phyloP scores from a whole-genome alignment of 73 alveolate genomes.

The Paramecium bursaria region DNA sequence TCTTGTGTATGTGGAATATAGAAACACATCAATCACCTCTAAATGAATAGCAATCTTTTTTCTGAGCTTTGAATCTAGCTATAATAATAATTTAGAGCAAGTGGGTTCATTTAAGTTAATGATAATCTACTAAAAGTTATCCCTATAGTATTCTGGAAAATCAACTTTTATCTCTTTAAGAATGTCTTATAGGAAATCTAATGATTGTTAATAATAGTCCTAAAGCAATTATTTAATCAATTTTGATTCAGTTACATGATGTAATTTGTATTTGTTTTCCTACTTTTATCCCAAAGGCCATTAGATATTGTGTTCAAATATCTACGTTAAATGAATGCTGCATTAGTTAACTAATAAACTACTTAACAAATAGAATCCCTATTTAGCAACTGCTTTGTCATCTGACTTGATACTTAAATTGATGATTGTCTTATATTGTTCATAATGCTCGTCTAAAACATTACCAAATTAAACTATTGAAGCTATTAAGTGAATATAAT shows the following conservation, averaged over 20 bases:
- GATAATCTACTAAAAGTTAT: neutral
- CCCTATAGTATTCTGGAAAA: neutral
- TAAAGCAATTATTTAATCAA: slow-evolving; percentile 26
- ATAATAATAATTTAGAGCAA: neutral
- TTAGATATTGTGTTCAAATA: too few species aligned
- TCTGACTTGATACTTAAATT: slow-evolving; percentile 33
- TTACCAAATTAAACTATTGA: slow-evolving; percentile 16
- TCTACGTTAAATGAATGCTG: too few species aligned
- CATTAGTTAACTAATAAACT: too few species aligned
- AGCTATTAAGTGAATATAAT: slow-evolving; percentile 3
- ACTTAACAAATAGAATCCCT: too few species aligned
- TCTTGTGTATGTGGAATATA: neutral
- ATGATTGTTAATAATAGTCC: slow-evolving; percentile 44
- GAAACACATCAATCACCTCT: neutral
- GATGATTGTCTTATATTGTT: neutral
- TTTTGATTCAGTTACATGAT: slow-evolving; percentile 28
- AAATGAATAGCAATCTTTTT: neutral
- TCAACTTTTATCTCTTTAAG: neutral
- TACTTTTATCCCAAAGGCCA: too few species aligned
- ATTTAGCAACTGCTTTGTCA: too few species aligned
- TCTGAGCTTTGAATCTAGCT: slow-evolving; percentile 7
- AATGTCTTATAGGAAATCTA: neutral
- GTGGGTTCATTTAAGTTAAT: slow-evolving; percentile 1
- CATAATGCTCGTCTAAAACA: neutral
- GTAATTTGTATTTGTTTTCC: too few species aligned